A percentile compares a stretch with the other conserved stretches of the same genome.
Evolutionary conservation across 768 basidiomycete genomes (phyloP).

Genomic region (Chlorophyllum brunneum): DNA sequence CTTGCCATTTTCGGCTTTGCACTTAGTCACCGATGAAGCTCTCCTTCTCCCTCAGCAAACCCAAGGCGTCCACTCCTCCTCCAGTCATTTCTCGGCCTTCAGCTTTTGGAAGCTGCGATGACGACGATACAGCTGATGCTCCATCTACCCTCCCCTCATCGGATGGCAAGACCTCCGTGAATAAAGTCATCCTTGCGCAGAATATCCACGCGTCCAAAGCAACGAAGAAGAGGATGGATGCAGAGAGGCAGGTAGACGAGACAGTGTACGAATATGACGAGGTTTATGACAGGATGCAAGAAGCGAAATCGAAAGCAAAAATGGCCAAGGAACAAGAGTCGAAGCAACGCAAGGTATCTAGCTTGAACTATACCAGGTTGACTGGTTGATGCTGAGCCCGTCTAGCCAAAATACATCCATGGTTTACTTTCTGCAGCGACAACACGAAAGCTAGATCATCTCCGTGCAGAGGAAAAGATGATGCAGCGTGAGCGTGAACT

Average conservation of each 20-base stretch:
- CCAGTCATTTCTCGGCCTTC: constrained; percentile 54
- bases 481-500: constrained; percentile 87
- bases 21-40: constrained; percentile 61
- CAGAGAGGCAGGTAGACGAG: constrained; percentile 73
- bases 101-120: constrained; percentile 64
- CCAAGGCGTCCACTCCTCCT: constrained; percentile 44
- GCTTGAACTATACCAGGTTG: not conserved
- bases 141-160: constrained; percentile 30
- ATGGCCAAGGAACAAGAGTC: constrained; percentile 72
- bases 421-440: constrained; percentile 75
- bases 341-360: constrained; percentile 70
- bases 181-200: constrained; percentile 56
- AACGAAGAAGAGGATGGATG: constrained; percentile 71
- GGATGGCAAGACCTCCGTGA: constrained; percentile 29
- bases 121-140: constrained; percentile 48
- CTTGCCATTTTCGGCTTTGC: constrained; percentile 11
- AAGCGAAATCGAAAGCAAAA: constrained; percentile 72
- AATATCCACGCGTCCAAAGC: constrained; percentile 58
- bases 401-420: constrained; percentile 89
- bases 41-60: constrained; percentile 78
- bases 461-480: constrained; percentile 98
- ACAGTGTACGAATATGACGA: constrained; percentile 95
- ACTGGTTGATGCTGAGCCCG: not conserved
- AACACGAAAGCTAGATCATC: constrained; percentile 83
- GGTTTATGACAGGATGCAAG: constrained; percentile 94